Percentiles rank a stretch among this genome's conserved stretches.
Conservation (phyloP, 2,329 filamentous ascomycete genomes). For the Aspergillus hortae region DNA sequence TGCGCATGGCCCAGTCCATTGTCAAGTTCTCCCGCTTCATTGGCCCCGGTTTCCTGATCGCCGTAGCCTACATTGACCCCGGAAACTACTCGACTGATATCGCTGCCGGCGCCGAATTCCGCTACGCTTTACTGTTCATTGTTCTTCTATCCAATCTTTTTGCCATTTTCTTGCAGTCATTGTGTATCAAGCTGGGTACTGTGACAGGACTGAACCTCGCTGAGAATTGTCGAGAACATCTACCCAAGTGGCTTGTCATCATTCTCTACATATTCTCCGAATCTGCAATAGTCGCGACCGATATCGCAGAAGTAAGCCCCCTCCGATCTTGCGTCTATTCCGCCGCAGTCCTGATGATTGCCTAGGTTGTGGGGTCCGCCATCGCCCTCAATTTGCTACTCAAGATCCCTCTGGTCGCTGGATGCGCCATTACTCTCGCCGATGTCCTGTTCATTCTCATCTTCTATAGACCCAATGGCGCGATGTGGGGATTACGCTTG, state of each 20-base stretch:
- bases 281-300: constrained; percentile 66
- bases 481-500: constrained; percentile 49
- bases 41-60: constrained; percentile 47
- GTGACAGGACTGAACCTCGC: constrained; percentile 66
- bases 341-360: background rate
- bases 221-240: constrained; percentile 61
- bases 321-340: background rate
- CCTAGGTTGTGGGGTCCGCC: constrained; percentile 54
- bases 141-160: constrained; percentile 48
- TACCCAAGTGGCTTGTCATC: constrained; percentile 64
- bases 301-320: constrained; percentile 61
- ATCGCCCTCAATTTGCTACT: constrained; percentile 55
- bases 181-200: constrained; percentile 61
- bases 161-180: constrained; percentile 46
- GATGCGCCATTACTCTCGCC: constrained; percentile 55
- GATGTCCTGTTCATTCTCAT: constrained; percentile 56
- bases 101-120: constrained; percentile 44
- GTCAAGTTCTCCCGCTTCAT: constrained; percentile 43
- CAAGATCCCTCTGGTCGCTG: constrained; percentile 53
- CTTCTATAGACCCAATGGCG: constrained; percentile 52
- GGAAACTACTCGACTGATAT: constrained; percentile 51
- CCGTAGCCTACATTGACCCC: constrained; percentile 49
- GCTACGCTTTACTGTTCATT: constrained; percentile 45
- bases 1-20: constrained; percentile 26
- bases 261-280: constrained; percentile 62